Percentiles rank a stretch among this genome's conserved stretches.
phyloP scores from a whole-genome alignment of 1,284 basidiomycete genomes.

The Apiotrichum sp. region DNA sequence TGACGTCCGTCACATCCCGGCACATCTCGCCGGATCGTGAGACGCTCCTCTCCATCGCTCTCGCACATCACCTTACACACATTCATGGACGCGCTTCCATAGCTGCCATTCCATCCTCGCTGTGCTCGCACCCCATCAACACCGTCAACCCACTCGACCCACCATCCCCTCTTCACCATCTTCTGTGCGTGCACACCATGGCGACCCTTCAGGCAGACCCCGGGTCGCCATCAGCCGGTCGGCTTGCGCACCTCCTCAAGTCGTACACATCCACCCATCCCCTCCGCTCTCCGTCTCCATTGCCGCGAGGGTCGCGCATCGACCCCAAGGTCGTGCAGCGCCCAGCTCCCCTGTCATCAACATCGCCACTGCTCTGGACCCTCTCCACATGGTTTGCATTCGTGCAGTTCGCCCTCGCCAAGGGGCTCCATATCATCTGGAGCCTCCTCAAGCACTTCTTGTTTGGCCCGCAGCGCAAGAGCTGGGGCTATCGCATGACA shows the following conservation, averaged over 20 bases:
- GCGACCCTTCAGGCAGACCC: constrained; percentile 5
- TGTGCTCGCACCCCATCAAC: no score
- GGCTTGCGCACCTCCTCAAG: constrained; percentile 29
- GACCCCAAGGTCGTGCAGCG: constrained; percentile 36
- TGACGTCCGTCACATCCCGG: no score
- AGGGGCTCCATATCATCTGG: constrained; percentile 41
- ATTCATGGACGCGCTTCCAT: no score
- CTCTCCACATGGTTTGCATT: constrained; percentile 40
- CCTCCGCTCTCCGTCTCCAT: constrained; percentile 38
- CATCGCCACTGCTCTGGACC: constrained; percentile 35
- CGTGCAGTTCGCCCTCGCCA: constrained; percentile 32
- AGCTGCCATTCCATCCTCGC: no score
- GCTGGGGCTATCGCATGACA: constrained; percentile 49
- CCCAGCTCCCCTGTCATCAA: constrained; percentile 29
- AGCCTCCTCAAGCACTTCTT: constrained; percentile 37
- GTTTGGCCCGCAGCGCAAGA: constrained; percentile 40
- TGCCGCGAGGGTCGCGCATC: constrained; percentile 43
- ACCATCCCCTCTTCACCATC: no score
- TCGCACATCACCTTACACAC: no score
- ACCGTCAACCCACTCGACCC: no score
- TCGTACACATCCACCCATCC: constrained; percentile 39
- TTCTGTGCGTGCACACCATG: neutral
- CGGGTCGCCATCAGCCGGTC: constrained; percentile 14
- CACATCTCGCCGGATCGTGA: no score
- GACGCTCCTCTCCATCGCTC: no score